Evolutionary conservation across 129 eudicot genomes (phyloP), one percentile per base, ranked within the genome.

Genomic region (Heracleum sosnowskyi): DNA sequence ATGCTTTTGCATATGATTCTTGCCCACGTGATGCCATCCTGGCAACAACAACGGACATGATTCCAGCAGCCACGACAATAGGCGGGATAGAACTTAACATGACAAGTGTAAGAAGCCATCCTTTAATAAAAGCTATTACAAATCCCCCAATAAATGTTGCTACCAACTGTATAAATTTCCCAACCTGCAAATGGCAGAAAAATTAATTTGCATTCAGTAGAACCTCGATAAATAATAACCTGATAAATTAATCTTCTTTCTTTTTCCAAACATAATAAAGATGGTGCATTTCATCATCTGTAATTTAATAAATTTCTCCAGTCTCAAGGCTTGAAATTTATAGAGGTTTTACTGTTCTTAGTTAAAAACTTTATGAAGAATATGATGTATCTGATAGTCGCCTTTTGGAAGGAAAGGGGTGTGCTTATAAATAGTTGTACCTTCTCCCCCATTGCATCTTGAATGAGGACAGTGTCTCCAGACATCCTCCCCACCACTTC

Each of bases 371-470:
- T 44, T 10, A 44, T 2, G 15, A 15, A 10, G 16, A 16, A 44
- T 10, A 44, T 44, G 53, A 15, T 46, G 8, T 51, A 18, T 20
- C 1, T 51, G 1, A 4, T 0, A 5, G 29, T 55, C 1, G 64
- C 64, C 11, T 55, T 55, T 55, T 22, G 66, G 15, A 9, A 57
- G 31, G 5, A 24, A 57, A 24, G 33, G 9, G 1, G 7, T 7
- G 28, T 24, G 8, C n/a, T 22, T 24, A 24, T 16, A 34, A 74
- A 24, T 37, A 11, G 47, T 72, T 8, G 20, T 82, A 93, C 98
- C 97, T 93, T 93, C 86, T 93, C 98, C 3, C 98, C 98, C 93
- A 91, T 91, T 40, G 98, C 98, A 70, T 93, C 98, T 85, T 93
- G 98, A 82, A 93, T 91, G 75, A 93, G 93, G 69, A 93, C 97